Conservation (phyloP, 2,329 filamentous ascomycete species). For the Phaeosphaeriaceae sp. region DNA sequence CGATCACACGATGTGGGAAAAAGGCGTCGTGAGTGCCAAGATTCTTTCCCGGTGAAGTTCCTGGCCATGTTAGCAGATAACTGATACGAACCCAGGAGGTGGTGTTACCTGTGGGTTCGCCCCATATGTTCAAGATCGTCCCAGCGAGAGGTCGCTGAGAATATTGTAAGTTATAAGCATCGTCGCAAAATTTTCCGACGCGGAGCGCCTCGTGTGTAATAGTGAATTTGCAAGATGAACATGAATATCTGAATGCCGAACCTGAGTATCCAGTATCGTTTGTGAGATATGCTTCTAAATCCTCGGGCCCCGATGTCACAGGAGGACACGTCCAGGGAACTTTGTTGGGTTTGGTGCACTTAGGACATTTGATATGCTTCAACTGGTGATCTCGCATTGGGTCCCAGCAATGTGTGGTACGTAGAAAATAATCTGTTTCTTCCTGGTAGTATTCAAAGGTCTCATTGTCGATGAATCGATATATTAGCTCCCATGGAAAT, state of each 20-base stretch:
- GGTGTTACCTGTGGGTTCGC: conserved; percentile 52
- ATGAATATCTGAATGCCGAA: conserved; percentile 58
- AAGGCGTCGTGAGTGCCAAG: conserved; percentile 22
- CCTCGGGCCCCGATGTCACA: neutral
- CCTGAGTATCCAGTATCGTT: conserved; percentile 67
- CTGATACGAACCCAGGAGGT: neutral
- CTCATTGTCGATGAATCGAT: conserved; percentile 58
- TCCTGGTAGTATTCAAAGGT: conserved; percentile 62
- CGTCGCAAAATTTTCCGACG: conserved; percentile 66
- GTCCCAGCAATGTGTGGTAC: conserved; percentile 63
- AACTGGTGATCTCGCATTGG: conserved; percentile 59
- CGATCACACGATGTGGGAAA: conserved; percentile 24
- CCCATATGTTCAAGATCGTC: conserved; percentile 65
- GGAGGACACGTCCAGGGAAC: conserved; percentile 66
- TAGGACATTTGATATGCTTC: conserved; percentile 63
- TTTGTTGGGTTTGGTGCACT: conserved; percentile 53
- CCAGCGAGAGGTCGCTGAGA: conserved; percentile 67
- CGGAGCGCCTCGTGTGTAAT: conserved; percentile 66
- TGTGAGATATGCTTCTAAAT: conserved; percentile 42
- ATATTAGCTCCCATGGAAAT: conserved; percentile 66
- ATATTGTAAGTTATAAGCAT: conserved; percentile 58
- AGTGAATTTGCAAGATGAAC: conserved; percentile 57
- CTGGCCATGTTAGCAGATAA: neutral
- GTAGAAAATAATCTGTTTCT: conserved; percentile 51
- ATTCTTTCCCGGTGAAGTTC: conserved; percentile 28